Conservation (phyloP, 768 basidiomycete genomes). For the Lentinus brumalis region DNA sequence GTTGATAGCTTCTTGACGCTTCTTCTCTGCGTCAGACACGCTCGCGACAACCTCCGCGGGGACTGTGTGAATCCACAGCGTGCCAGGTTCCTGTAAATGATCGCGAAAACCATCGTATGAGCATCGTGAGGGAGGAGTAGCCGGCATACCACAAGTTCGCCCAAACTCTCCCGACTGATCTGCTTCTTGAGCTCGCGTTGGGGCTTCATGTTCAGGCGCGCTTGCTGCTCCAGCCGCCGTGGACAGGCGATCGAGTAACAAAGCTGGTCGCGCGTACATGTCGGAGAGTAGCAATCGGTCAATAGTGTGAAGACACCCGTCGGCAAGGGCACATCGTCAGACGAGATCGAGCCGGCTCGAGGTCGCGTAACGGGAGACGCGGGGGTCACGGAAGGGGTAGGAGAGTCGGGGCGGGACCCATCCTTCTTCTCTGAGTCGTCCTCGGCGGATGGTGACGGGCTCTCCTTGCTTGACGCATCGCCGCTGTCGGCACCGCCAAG, state of each 20-base stretch:
- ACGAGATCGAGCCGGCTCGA: conserved; percentile 44
- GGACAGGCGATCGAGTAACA: conserved; percentile 99
- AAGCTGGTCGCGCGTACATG: conserved; percentile 89
- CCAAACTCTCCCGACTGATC: conserved; percentile 77
- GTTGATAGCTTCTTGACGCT: conserved; percentile 96
- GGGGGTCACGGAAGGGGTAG: conserved; percentile 25
- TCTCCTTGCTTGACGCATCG: conserved; percentile 28
- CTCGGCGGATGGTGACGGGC: conserved; percentile 33
- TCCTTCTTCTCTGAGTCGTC: conserved; percentile 30
- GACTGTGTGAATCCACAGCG: conserved; percentile 95
- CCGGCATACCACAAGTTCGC: conserved; percentile 67
- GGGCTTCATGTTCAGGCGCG: conserved; percentile 91
- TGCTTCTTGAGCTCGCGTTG: conserved; percentile 87
- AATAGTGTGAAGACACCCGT: conserved; percentile 95
- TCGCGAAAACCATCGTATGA: neutral
- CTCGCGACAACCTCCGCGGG: conserved; percentile 92
- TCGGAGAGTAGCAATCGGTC: conserved; percentile 97
- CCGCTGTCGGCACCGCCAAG: conserved; percentile 25
- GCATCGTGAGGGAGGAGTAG: conserved; percentile 11
- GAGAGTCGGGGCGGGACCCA: conserved; percentile 25
- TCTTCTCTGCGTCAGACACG: conserved; percentile 92
- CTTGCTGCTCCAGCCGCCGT: conserved; percentile 90
- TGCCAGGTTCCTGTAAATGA: conserved; percentile 64
- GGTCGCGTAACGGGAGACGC: conserved; percentile 31
- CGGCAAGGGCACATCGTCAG: conserved; percentile 75